Percentiles rank a stretch among this genome's conserved stretches.
phyloP scores from a whole-genome alignment of 495 filamentous ascomycete genomes.

The Trichoderma virens region DNA sequence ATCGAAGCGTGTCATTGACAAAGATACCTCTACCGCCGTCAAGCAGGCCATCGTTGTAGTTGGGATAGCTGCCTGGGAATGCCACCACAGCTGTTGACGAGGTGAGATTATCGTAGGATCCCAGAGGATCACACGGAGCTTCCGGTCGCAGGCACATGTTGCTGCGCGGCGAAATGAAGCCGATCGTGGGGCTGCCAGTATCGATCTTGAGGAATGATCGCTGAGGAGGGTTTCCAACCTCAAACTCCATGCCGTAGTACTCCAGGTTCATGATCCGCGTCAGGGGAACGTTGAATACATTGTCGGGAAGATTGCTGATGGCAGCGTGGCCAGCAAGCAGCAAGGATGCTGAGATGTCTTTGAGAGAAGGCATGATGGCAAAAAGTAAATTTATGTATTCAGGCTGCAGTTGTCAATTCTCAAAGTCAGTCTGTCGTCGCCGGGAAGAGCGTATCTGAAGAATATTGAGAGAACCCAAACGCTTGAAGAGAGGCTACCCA shows the following conservation, averaged over 20 bases:
- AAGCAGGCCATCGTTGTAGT: neutral
- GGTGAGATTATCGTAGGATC: neutral
- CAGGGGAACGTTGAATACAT: neutral
- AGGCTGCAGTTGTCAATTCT: neutral
- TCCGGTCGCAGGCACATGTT: neutral
- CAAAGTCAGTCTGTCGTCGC: neutral
- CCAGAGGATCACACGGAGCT: neutral
- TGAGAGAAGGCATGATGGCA: neutral
- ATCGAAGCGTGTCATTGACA: neutral
- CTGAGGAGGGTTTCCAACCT: neutral
- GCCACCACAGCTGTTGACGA: neutral
- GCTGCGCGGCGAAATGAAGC: neutral
- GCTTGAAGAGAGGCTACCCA: neutral
- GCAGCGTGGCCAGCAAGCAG: neutral
- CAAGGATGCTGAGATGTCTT: neutral
- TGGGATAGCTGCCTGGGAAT: neutral
- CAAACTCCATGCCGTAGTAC: neutral
- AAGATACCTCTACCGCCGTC: neutral
- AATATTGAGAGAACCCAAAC: neutral
- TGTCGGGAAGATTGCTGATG: neutral
- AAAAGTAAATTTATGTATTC: neutral
- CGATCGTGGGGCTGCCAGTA: neutral
- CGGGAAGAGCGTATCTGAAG: neutral
- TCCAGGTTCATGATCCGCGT: neutral
- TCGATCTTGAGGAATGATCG: neutral